A percentile compares a stretch with the other conserved stretches of the same genome.
Evolutionary conservation across 805 yeast genomes (phyloP).

Genomic region (Wickerhamiella galacta): DNA sequence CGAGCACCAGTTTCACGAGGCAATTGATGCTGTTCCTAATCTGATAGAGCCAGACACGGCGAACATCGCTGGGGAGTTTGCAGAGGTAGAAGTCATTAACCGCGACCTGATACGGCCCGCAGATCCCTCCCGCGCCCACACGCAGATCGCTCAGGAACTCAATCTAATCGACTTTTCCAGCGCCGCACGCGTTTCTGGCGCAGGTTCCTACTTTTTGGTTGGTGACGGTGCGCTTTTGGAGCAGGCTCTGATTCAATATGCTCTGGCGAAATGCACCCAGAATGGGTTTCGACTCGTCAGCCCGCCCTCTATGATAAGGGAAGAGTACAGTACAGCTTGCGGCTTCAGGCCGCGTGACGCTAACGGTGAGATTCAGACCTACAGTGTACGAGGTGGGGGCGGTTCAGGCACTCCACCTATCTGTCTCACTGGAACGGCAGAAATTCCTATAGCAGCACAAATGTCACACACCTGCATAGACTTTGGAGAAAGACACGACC

Average conservation of each 20-base stretch:
- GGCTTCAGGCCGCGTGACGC: constrained; percentile 90
- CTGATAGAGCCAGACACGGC: constrained; percentile 15
- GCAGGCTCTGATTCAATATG: constrained; percentile 74
- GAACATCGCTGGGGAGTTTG: constrained; percentile 9
- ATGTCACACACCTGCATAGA: constrained; percentile 36
- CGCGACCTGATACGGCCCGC: constrained; percentile 6
- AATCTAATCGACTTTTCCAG: constrained; percentile 50
- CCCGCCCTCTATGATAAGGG: constrained; percentile 77
- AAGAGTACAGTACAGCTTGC: constrained; percentile 69
- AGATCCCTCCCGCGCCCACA: constrained; percentile 34
- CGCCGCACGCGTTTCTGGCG: constrained; percentile 63
- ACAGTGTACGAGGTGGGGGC: constrained; percentile 33
- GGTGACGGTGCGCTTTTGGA: constrained; percentile 81
- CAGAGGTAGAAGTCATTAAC: constrained; percentile 13
- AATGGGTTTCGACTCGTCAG: constrained; percentile 52
- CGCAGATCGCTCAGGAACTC: constrained; percentile 48
- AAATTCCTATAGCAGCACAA: constrained; percentile 78
- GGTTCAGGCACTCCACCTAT: constrained; percentile 22
- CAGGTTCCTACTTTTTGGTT: constrained; percentile 49
- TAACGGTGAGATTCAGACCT: constrained; percentile 73
- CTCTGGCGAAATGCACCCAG: constrained; percentile 45
- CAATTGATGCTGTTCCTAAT: constrained; percentile 21
- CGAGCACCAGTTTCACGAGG: constrained; percentile 6
- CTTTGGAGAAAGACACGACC: constrained; percentile 9
- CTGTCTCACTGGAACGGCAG: constrained; percentile 87